Evolutionary conservation across 352 stramenopile species (phyloP).

Genomic region (Globisporangium spiculum): DNA sequence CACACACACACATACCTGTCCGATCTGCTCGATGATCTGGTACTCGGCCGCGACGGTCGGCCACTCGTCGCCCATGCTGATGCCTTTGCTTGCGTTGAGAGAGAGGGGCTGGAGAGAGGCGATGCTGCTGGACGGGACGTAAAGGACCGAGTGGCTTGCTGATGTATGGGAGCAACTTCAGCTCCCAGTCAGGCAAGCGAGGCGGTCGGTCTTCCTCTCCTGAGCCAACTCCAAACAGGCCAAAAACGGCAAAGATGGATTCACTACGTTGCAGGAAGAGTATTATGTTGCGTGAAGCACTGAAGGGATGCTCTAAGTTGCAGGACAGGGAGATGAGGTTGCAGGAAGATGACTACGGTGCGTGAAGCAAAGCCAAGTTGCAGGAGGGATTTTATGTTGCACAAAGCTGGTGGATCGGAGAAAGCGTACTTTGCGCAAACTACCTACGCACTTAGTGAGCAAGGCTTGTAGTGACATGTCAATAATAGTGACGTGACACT

Average conservation of each 20-base stretch:
- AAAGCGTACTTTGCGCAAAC: neutral
- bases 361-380: neutral
- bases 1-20: conserved; percentile 41
- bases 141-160: conserved; percentile 1
- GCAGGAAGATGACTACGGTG: neutral
- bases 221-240: neutral
- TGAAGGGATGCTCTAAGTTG: neutral
- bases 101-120: neutral
- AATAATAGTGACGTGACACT: too few relatives aligned
- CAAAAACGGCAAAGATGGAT: neutral
- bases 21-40: conserved; percentile 89
- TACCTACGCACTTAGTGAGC: neutral
- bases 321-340: neutral
- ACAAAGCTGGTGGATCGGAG: neutral
- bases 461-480: neutral
- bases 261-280: neutral
- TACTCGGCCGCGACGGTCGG: conserved; percentile 81
- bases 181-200: neutral
- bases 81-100: neutral
- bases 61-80: conserved; percentile 80
- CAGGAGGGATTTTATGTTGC: neutral
- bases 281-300: neutral
- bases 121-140: neutral
- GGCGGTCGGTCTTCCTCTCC: neutral
- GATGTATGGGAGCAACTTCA: neutral